Percentiles rank a stretch among this genome's conserved stretches.
Evolutionary conservation across 208 protist genomes (phyloP).

Genomic region (Sergeia podlipaevii): DNA sequence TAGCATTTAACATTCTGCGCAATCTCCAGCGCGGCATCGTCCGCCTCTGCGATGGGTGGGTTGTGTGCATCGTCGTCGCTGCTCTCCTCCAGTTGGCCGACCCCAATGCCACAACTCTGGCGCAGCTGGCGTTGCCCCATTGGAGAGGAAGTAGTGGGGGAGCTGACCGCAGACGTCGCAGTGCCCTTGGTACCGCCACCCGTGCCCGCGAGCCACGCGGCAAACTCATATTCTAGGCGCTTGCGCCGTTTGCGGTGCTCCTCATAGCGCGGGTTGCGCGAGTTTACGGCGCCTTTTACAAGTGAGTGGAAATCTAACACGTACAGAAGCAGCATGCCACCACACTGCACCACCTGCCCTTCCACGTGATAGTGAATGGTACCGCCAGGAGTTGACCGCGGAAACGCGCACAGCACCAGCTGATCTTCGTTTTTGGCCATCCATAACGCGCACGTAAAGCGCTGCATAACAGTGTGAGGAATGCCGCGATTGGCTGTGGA

Average conservation of each 20-base stretch:
- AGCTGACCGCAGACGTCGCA: background rate
- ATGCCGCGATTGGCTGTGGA: slow-evolving; percentile 25
- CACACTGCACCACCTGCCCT: slow-evolving; percentile 65
- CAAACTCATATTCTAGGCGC: slow-evolving; percentile 9
- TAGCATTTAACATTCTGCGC: background rate
- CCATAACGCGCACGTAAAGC: slow-evolving; percentile 54
- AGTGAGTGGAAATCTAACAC: slow-evolving; percentile 67
- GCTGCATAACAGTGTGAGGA: slow-evolving; percentile 35
- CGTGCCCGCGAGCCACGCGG: background rate
- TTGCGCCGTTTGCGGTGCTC: slow-evolving; percentile 28
- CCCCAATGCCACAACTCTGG: background rate
- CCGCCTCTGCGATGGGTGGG: slow-evolving; percentile 10
- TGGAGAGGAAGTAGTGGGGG: background rate
- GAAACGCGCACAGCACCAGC: slow-evolving; percentile 75
- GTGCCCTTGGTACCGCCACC: background rate
- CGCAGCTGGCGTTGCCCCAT: too few relatives aligned
- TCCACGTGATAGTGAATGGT: slow-evolving; percentile 84
- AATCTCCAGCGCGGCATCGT: background rate
- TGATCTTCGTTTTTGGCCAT: slow-evolving; percentile 43
- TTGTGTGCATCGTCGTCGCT: slow-evolving; percentile 20
- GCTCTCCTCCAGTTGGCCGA: background rate
- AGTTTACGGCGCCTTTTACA: slow-evolving; percentile 53
- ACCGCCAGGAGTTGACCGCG: slow-evolving; percentile 27
- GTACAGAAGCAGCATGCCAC: slow-evolving; percentile 47
- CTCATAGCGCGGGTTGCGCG: slow-evolving; percentile 69